A percentile compares a stretch with the other conserved stretches of the same genome.
Evolutionary conservation across 225 moss, liverwort and hornwort species (phyloP).

Genomic region (Sphagnum contortum): DNA sequence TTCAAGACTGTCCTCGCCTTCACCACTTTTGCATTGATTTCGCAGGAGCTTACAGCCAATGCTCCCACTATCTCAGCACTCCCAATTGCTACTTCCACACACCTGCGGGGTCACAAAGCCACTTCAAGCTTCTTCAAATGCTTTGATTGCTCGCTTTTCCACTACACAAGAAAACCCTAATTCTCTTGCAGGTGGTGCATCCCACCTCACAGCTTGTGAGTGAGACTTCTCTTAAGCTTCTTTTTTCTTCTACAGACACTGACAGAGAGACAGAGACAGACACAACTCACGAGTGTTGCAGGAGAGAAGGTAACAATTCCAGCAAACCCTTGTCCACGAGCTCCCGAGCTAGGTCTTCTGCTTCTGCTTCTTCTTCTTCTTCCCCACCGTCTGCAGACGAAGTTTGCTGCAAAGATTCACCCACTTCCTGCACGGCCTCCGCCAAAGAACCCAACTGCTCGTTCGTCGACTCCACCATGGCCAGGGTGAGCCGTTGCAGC

Average conservation of each 20-base stretch:
- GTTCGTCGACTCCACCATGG: too few relatives aligned
- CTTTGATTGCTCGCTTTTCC: too few relatives aligned
- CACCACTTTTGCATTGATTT: conserved; percentile 32
- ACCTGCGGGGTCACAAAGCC: conserved; percentile 16
- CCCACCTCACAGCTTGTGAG: neutral
- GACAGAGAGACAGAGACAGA: neutral
- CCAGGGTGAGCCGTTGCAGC: too few relatives aligned
- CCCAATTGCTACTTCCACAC: conserved; percentile 18
- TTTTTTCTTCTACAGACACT: neutral
- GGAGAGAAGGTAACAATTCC: conserved; percentile 10
- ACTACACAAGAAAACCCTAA: too few relatives aligned
- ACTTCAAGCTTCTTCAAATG: too few relatives aligned
- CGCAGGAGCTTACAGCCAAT: conserved; percentile 48
- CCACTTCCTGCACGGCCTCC: too few relatives aligned
- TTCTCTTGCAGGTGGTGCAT: too few relatives aligned
- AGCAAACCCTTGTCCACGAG: conserved; percentile 17
- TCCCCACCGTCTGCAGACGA: too few relatives aligned
- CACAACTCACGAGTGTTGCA: conserved; percentile 16
- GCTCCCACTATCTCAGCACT: conserved; percentile 44
- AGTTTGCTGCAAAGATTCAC: too few relatives aligned
- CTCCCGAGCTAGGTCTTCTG: conserved; percentile 10
- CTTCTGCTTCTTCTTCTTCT: neutral
- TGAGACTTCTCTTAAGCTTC: neutral
- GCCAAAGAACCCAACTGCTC: too few relatives aligned
- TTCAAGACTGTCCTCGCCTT: conserved; percentile 23